These are phyloP conservation scores for Musa balbisiana DNA, from an alignment of 202 grass and related monocot genomes.

Conservation along the genomic window DNA sequence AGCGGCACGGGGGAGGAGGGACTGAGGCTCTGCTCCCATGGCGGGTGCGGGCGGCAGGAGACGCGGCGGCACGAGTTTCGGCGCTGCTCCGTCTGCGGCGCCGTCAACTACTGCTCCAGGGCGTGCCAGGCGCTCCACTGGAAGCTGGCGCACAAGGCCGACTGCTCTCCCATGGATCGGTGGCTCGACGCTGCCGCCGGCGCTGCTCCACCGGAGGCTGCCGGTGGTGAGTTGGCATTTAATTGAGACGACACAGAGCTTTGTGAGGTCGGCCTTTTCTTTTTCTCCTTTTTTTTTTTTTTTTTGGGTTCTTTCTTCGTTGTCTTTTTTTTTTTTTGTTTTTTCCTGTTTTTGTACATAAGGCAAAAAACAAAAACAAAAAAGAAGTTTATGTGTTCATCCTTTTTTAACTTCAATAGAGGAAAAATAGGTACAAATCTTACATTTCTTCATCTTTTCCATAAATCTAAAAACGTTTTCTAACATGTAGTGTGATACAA, in stretches of 20 bases:
- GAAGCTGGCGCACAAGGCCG: slow-evolving; percentile 44
- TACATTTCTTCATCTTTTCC: background rate
- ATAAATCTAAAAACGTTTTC: background rate
- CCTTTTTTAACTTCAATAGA: background rate
- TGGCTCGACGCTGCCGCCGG: slow-evolving; percentile 3
- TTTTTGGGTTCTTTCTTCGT: background rate
- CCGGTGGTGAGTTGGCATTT: background rate
- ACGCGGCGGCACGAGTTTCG: slow-evolving; percentile 40
- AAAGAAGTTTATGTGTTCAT: background rate
- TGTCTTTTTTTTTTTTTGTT: background rate
- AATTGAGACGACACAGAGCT: background rate
- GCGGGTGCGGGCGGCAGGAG: slow-evolving; percentile 42
- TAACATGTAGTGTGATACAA: background rate
- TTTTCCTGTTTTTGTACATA: background rate
- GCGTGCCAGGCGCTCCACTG: slow-evolving; percentile 73
- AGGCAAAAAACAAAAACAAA: background rate
- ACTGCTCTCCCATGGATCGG: slow-evolving; percentile 25
- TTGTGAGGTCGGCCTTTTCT: background rate
- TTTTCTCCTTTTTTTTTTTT: background rate
- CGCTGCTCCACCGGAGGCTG: background rate
- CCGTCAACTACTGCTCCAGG: slow-evolving; percentile 59
- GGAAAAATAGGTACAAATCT: background rate
- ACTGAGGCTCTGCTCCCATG: slow-evolving; percentile 44
- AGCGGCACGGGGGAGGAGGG: background rate
- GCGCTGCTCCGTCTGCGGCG: slow-evolving; percentile 39